phyloP scores from a whole-genome alignment of 352 stramenopile species.

The Thalassiosira sp. region DNA sequence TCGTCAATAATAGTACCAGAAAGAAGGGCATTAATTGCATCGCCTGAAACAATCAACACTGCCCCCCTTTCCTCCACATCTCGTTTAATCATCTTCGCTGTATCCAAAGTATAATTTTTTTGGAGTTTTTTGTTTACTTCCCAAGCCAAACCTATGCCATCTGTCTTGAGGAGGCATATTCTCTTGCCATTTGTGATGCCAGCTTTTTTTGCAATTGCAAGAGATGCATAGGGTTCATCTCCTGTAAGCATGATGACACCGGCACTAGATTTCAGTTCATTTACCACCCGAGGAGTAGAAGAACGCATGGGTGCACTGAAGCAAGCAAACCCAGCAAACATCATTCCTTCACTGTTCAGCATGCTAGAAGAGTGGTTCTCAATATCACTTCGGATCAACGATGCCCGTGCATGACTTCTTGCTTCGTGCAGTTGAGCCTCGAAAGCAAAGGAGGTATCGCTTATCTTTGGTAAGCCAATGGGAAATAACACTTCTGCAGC shows the following conservation, averaged over 20 bases:
- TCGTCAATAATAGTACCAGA: constrained; percentile 10
- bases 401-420: constrained; percentile 17
- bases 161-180: constrained; percentile 21
- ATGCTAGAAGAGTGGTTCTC: constrained; percentile 14
- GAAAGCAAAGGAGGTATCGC: background rate
- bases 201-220: constrained; percentile 49
- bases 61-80: constrained; percentile 3
- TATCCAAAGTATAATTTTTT: constrained; percentile 10
- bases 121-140: constrained; percentile 8
- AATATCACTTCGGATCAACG: constrained; percentile 30
- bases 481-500: constrained; percentile 45
- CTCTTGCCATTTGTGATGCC: constrained; percentile 31
- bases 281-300: constrained; percentile 51
- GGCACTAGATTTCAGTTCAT: constrained; percentile 47
- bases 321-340: constrained; percentile 59
- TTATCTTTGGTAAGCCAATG: constrained; percentile 32
- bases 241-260: constrained; percentile 63
- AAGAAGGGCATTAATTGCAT: constrained; percentile 33
- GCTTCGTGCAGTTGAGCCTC: constrained; percentile 17
- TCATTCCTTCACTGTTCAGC: constrained; percentile 12
- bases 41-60: constrained; percentile 21
- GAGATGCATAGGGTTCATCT: constrained; percentile 55
- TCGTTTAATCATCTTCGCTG: constrained; percentile 7
- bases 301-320: constrained; percentile 59
- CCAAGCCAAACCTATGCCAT: constrained; percentile 15